A percentile compares a stretch with the other conserved stretches of the same genome.
Evolutionary conservation across 1,139 yeast species (phyloP).

Genomic region (Komagataea norvegica): DNA sequence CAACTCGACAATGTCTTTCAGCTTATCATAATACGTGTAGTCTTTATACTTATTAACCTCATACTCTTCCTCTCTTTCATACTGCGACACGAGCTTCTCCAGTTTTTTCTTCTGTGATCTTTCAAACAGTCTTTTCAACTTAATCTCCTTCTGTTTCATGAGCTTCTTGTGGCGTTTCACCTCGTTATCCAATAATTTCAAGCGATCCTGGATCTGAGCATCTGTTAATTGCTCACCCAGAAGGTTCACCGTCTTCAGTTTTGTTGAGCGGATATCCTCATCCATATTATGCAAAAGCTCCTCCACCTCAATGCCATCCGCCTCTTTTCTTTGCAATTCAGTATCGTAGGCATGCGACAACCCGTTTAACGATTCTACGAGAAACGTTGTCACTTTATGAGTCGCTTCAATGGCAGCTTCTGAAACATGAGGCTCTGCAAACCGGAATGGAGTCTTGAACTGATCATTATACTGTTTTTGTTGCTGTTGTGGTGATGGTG

Average conservation of each 20-base stretch:
- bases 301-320: slow-evolving; percentile 41
- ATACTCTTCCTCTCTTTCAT: slow-evolving; percentile 29
- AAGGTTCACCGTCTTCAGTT: slow-evolving; percentile 29
- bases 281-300: slow-evolving; percentile 36
- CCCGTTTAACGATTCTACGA: slow-evolving; percentile 45
- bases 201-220: slow-evolving; percentile 15
- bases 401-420: slow-evolving; percentile 49
- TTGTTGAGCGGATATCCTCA: slow-evolving; percentile 35
- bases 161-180: slow-evolving; percentile 27
- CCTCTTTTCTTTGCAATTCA: slow-evolving; percentile 48
- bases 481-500: slow-evolving; percentile 8
- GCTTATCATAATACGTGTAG: slow-evolving; percentile 21
- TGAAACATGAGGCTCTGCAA: slow-evolving; percentile 34
- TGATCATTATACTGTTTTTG: slow-evolving; percentile 3
- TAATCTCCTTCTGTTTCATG: slow-evolving; percentile 20
- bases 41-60: background rate
- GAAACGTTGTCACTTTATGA: slow-evolving; percentile 38
- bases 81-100: slow-evolving; percentile 41
- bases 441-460: background rate
- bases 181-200: slow-evolving; percentile 23
- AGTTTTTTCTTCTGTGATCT: slow-evolving; percentile 53
- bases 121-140: slow-evolving; percentile 43
- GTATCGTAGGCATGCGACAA: slow-evolving; percentile 52
- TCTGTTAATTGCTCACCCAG: slow-evolving; percentile 23
- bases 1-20: slow-evolving; percentile 37